Conservation (phyloP, 2,329 filamentous ascomycete genomes). For the Fusarium pilosicola region DNA sequence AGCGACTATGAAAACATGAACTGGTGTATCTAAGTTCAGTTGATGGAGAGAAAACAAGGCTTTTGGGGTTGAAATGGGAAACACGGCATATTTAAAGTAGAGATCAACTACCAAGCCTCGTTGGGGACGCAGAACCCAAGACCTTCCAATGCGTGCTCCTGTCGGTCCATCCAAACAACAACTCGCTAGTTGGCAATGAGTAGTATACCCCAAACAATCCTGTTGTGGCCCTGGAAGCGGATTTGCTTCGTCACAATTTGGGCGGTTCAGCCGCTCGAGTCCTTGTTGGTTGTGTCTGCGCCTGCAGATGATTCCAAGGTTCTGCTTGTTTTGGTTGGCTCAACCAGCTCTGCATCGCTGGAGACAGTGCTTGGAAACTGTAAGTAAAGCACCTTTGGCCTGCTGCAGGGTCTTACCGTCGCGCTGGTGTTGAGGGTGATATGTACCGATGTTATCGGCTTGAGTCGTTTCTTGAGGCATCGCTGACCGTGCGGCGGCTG, state of each 20-base stretch:
- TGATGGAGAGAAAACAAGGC: rapidly evolving
- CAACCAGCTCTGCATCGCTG: not conserved
- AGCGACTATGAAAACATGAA: rapidly evolving
- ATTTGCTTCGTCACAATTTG: rapidly evolving
- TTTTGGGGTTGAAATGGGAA: rapidly evolving
- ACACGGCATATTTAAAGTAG: rapidly evolving
- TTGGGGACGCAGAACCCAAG: rapidly evolving
- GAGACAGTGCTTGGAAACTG: not conserved
- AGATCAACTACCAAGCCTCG: no score
- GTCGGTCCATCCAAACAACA: no score
- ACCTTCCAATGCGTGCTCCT: rapidly evolving
- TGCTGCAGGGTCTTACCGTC: not conserved
- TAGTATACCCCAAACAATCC: rapidly evolving
- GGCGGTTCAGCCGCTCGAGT: not conserved
- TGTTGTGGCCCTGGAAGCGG: rapidly evolving
- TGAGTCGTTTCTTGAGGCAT: not conserved
- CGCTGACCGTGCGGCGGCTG: rapidly evolving
- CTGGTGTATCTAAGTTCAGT: rapidly evolving
- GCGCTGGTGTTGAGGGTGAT: rapidly evolving
- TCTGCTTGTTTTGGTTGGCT: not conserved
- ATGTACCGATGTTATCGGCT: not conserved
- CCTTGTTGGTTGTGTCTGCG: not conserved
- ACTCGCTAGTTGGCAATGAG: not conserved
- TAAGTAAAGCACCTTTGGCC: not conserved
- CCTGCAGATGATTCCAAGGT: not conserved